phyloP scores from a whole-genome alignment of 441 rosid species.

The Sinapis alba region DNA sequence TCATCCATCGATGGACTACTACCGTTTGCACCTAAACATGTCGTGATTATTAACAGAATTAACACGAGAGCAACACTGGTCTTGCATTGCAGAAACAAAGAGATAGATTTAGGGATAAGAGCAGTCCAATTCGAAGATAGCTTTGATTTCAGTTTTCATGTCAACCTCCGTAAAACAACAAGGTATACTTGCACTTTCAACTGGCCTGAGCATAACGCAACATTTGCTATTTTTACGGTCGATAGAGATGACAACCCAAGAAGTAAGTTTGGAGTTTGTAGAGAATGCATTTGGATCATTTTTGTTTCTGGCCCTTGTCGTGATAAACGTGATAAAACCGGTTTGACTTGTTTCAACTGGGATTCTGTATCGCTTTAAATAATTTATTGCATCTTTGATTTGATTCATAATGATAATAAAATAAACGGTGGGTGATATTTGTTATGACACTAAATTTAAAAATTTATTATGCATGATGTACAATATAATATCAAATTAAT shows the following conservation, averaged over 20 bases:
- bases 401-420: neutral
- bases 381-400: neutral
- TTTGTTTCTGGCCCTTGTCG: conserved; percentile 13
- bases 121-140: neutral
- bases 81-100: conserved; percentile 12
- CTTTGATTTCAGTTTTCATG: conserved; percentile 15
- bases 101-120: neutral
- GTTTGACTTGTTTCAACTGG: conserved; percentile 8
- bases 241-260: conserved; percentile 16
- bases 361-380: neutral
- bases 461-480: too few species aligned
- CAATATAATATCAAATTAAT: too few species aligned
- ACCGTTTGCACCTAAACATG: conserved; percentile 15
- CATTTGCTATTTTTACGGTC: conserved; percentile 19
- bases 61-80: neutral
- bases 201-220: neutral
- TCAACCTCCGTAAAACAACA: conserved; percentile 9
- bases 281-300: conserved; percentile 6
- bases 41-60: conserved; percentile 9
- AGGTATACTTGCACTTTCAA: conserved; percentile 5
- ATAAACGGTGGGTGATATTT: neutral
- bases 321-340: neutral
- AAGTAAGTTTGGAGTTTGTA: neutral
- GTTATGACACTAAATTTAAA: too few species aligned
- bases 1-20: neutral